These are phyloP conservation scores for Actinomortierella ambigua DNA, from an alignment of 371 early-diverging fungal species.

Conservation along the genomic window DNA sequence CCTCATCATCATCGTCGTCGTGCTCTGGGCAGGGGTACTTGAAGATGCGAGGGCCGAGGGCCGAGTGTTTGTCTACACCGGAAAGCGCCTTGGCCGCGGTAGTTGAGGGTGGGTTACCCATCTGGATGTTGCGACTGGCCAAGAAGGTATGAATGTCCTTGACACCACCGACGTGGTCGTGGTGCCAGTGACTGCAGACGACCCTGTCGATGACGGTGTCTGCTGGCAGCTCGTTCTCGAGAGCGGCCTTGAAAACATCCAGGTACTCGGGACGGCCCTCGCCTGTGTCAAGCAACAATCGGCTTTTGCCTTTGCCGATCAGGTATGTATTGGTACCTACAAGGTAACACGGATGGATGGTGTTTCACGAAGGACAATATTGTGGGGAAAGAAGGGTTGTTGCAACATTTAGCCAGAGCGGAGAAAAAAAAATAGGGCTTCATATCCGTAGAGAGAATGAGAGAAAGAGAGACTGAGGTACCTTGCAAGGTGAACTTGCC, in stretches of 20 bases:
- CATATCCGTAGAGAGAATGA: not conserved
- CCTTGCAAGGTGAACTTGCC: constrained; percentile 79
- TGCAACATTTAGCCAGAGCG: not conserved
- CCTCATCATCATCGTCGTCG: constrained; percentile 40
- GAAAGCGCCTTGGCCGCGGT: constrained; percentile 4
- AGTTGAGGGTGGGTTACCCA: constrained; percentile 16
- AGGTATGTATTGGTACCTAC: constrained; percentile 89
- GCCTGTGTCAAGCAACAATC: constrained; percentile 84
- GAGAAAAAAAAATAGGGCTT: not conserved
- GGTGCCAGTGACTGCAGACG: constrained; percentile 86
- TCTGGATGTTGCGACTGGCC: constrained; percentile 31
- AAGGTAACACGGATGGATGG: not conserved
- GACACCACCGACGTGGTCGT: constrained; percentile 81
- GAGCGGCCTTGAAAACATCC: constrained; percentile 51
- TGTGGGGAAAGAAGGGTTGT: not conserved
- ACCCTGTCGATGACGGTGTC: constrained; percentile 67
- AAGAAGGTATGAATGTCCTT: constrained; percentile 52
- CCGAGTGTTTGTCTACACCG: constrained; percentile 7
- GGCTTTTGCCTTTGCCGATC: constrained; percentile 74
- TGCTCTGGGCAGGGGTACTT: constrained; percentile 33
- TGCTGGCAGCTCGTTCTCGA: constrained; percentile 52
- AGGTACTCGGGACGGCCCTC: constrained; percentile 77
- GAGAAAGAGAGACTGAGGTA: too few relatives aligned
- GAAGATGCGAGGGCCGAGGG: constrained; percentile 17
- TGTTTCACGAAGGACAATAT: not conserved